Evolutionary conservation across 2,329 filamentous ascomycete genomes (phyloP), one percentile per base, ranked within the genome.

Genomic region (Pyrenochaeta sp.): DNA sequence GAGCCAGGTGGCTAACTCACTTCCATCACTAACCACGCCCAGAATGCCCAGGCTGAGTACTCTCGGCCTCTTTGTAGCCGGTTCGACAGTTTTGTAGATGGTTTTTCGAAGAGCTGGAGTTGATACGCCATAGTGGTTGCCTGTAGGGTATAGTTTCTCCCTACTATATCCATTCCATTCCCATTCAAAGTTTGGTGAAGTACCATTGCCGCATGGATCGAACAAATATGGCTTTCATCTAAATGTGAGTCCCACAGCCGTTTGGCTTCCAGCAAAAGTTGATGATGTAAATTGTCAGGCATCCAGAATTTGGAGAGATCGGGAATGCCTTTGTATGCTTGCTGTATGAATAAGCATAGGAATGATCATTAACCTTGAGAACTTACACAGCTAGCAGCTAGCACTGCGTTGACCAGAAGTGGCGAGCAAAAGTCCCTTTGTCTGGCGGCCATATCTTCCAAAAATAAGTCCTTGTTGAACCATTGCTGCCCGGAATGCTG

Each of bases 391-490:
- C 49, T 54, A 30, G 37, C 30, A 17, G 58, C 61, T 12, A 64
- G 49, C 4, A 64, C 44, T 18, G 59, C 48, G 39, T 64, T 60
- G 6, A 62, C 58, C 12, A 64, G 36, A 6, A 64, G 48, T n/a
- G 53, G 41, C 1, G 58, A 60, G 46, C 59, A 64, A 31, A 61
- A 60, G 6, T 44, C 27, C 5, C 37, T 52, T 12, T 42, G 40
- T 10, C 56, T 47, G 18, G 48, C 41, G n/a, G 49, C 46, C 51
- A 64, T 46, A 10, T 64, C 61, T 21, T 58, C 51, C 14, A 64
- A 45, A 30, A 64, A 64, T 20, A 58, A 27, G 10, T 60, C 51
- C 29, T 62, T 64, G 18, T 64, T 56, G 30, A 62, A 58, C 4
- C 4, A 4, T 5, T 5, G 9, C 4, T 4, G 4, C 4, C 4